Evolutionary conservation across 352 stramenopile species (phyloP).

Genomic region (Globisporangium orthogonon): DNA sequence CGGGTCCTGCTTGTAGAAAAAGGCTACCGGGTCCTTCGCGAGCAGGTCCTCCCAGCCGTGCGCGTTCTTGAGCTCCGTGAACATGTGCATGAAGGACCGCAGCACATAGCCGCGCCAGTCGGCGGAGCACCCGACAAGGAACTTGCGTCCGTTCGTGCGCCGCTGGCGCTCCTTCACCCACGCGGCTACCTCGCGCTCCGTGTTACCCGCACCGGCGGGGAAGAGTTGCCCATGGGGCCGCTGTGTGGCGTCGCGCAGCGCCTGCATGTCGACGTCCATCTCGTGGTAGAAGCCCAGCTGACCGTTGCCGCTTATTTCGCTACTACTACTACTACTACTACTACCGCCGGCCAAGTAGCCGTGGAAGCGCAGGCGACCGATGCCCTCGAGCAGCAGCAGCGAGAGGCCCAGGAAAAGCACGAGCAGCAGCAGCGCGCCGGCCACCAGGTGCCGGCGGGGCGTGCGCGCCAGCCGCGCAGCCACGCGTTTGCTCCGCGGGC

Average conservation of each 20-base stretch:
- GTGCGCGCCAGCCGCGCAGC: neutral
- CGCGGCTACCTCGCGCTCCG: constrained; percentile 41
- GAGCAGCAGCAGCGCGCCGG: constrained; percentile 7
- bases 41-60: constrained; percentile 61
- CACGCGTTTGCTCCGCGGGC: constrained; percentile 1
- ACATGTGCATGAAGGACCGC: constrained; percentile 58
- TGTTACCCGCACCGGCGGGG: constrained; percentile 23
- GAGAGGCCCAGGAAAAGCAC: constrained; percentile 19
- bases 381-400: constrained; percentile 34
- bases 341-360: constrained; percentile 27
- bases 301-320: constrained; percentile 26
- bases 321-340: constrained; percentile 25
- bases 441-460: neutral
- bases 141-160: constrained; percentile 68
- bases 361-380: constrained; percentile 43
- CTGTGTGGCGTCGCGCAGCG: constrained; percentile 26
- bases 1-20: constrained; percentile 57
- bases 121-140: constrained; percentile 54
- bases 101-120: constrained; percentile 62
- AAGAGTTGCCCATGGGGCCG: constrained; percentile 36
- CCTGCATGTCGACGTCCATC: constrained; percentile 70
- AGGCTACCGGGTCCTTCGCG: constrained; percentile 44
- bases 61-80: constrained; percentile 55
- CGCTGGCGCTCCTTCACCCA: constrained; percentile 57
- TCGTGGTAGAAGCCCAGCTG: constrained; percentile 74